Base-by-base conservation (phyloP, 768 basidiomycete genomes). In the Tricholoma saponaceum region DNA sequence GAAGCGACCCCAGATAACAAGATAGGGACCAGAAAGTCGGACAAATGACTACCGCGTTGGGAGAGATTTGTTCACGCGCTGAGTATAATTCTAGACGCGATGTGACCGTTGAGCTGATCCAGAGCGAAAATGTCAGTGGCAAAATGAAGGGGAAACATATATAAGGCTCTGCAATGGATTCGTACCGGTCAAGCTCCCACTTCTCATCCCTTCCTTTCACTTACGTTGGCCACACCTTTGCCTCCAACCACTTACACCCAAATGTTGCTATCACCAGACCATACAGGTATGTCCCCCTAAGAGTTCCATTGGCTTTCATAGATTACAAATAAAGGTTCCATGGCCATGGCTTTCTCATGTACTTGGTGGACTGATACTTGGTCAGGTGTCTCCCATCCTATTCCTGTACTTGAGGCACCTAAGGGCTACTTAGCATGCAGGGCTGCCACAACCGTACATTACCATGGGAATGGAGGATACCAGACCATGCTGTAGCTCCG, bases 391-490 rank as follows among this genome's bases (percentile, higher is more conserved):
- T 22, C 22, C 47, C 47, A 50, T 22, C 55, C 46, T 46, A 44
- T 47, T 49, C 30, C 16, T 44, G 55, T 46, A 55, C 49, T 44
- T 55, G 37, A 22, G 14, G 44, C 49, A 35, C 44, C 41, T 47
- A 16, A 35, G 32, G 30, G 55, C 49, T 33, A 30, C 14, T 55
- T 9, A 32, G 41, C 33, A 35, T 7, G 26, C 30, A 23, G 23
- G 18, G 46, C 55, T 35, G 46, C 44, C 44, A 50, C 26, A 50
- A 20, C 30, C 35, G 55, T 55, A 55, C 55, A 55, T 50, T 55
- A 55, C 55, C 55, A 55, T 55, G 55, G 55, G 49, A 55, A 55
- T 55, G 55, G 55, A 55, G 55, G 55, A 55, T 39, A n/a, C 37
- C 49, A 22, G 55, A 55, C 55, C 55, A 55, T 55, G 44, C 22